Evolutionary conservation across 257 asterid genomes (phyloP).

Genomic region (Solanum sejunctum): DNA sequence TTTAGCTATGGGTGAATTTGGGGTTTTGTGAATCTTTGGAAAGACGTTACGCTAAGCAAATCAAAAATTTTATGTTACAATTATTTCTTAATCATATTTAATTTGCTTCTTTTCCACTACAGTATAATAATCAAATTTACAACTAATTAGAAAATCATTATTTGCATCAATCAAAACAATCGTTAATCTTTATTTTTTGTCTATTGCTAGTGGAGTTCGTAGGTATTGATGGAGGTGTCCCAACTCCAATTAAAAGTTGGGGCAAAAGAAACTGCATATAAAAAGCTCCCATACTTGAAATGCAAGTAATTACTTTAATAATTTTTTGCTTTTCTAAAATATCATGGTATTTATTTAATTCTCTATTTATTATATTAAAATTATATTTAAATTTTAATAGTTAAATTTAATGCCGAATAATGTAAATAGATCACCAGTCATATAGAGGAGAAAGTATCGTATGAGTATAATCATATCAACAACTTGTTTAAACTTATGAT

Average conservation of each 20-base stretch:
- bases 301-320: slow-evolving; percentile 1
- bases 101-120: background rate
- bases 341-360: background rate
- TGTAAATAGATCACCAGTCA: background rate
- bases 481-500: too few relatives aligned
- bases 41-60: slow-evolving; percentile 39
- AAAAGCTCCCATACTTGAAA: background rate
- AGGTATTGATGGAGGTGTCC: background rate
- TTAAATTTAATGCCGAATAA: background rate
- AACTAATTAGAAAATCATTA: background rate
- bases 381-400: background rate
- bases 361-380: background rate
- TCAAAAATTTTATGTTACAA: slow-evolving; percentile 11
- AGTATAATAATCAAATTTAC: background rate
- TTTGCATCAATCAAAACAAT: background rate
- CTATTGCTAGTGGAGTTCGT: background rate
- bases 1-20: slow-evolving; percentile 21
- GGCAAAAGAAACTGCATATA: background rate
- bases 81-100: slow-evolving; percentile 16
- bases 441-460: background rate
- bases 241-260: background rate
- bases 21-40: slow-evolving; percentile 50
- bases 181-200: background rate
- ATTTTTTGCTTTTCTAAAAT: background rate
- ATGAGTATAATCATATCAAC: background rate